Base-by-base conservation (phyloP, 2,329 filamentous ascomycete species). In the Fusarium liriodendri region DNA sequence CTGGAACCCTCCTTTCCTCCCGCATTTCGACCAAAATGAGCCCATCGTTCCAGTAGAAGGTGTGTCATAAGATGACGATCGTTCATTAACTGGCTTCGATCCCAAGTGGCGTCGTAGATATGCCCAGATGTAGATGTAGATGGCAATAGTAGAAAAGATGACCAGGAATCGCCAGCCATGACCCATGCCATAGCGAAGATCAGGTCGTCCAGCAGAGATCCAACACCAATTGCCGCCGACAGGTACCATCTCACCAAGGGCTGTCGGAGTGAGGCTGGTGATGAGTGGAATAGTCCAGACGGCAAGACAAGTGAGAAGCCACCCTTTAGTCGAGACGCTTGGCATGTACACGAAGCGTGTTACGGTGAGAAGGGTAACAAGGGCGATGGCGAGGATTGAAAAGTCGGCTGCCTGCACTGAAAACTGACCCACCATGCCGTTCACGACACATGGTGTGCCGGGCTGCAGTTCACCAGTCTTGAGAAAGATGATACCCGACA, bases 161-260 rank as follows among this genome's bases (percentile, higher is more conserved):
- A 86, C 83, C 18, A 80, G 78, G 59, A 86, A 81, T 7, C 85
- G 82, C 85, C 85, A 86, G 45, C 82, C 84, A 65, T 87, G 85
- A 0, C 83, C 84, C 58, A 87, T 78, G 2, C 77, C 81, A 66
- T 87, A 87, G 29, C 85, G 82, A n/a, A 86, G 78, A 14, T 81
- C 82, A 29, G 79, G 72, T n/a, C 81, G 77, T 3, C 79, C 71
- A 14, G 78, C 70, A 14, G 80, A 76, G 67, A 87, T 86, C 85
- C 85, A 87, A 75, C 85, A 87, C 85, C 85, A 87, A 66, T 87
- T 86, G 0, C 85, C 85, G 5, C 83, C 83, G 0, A 85, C 83
- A 20, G 76, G 76, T 27, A 62, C 42, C 70, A 78, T 78, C 29
- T 76, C 69, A 2, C 76, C 75, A 40, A 63, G 61, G 2, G 68